Percentiles rank a stretch among this genome's conserved stretches.
These are phyloP conservation scores for Volvariella surrecta DNA, from an alignment of 1,284 basidiomycete genomes.

Conservation along the genomic window DNA sequence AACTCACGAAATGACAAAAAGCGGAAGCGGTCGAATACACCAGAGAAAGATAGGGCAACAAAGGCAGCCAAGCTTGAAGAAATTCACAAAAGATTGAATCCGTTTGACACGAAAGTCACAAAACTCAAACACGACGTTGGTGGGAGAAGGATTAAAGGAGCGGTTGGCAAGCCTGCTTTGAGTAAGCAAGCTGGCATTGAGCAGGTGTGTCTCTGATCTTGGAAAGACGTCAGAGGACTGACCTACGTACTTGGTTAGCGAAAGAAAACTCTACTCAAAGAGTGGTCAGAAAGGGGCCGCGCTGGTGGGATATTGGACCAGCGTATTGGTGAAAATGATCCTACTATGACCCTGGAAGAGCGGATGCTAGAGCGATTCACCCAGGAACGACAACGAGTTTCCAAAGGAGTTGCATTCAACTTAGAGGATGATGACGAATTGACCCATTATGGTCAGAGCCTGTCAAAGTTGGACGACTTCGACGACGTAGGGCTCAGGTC, in stretches of 20 bases:
- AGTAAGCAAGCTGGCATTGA: constrained; percentile 88
- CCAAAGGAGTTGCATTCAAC: constrained; percentile 83
- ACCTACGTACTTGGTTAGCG: constrained; percentile 38
- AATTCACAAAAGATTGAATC: constrained; percentile 83
- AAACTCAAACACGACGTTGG: constrained; percentile 91
- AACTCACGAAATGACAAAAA: constrained; percentile 57
- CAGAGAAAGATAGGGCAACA: constrained; percentile 74
- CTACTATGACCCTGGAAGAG: constrained; percentile 87
- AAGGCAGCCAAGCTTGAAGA: constrained; percentile 74
- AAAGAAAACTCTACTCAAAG: constrained; percentile 82
- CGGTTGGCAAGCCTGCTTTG: constrained; percentile 74
- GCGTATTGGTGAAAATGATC: constrained; percentile 94
- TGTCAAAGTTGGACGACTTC: constrained; percentile 83
- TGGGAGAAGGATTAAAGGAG: constrained; percentile 81
- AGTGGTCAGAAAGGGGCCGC: constrained; percentile 71
- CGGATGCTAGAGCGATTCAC: constrained; percentile 98
- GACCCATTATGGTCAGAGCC: constrained; percentile 89
- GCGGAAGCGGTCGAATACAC: constrained; percentile 49
- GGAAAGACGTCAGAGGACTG: not conserved
- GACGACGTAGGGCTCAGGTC: constrained; percentile 68
- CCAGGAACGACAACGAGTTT: constrained; percentile 73
- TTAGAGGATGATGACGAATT: constrained; percentile 87
- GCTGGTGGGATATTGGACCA: constrained; percentile 89
- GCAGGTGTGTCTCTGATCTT: constrained; percentile 46
- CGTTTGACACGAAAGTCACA: constrained; percentile 89